Conservation (phyloP, 306 rosid species). For the Prunus fruticosa region DNA sequence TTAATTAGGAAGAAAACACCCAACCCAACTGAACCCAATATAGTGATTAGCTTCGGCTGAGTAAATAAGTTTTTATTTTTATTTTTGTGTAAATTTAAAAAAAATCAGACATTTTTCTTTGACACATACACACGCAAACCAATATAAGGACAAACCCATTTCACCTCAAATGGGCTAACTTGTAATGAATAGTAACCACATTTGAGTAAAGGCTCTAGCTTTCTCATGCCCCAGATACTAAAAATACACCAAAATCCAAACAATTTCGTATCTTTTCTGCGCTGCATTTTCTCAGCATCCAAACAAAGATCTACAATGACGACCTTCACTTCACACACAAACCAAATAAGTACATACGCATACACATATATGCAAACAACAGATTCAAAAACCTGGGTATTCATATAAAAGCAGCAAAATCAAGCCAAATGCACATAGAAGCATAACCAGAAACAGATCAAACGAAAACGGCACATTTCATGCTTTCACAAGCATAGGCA, state of each 20-base stretch:
- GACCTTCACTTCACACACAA: neutral
- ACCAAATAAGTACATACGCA: neutral
- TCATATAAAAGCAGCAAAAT: neutral
- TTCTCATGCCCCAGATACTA: neutral
- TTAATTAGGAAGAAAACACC: neutral
- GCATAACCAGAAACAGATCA: constrained; percentile 2
- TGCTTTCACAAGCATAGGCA: neutral
- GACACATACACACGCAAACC: neutral
- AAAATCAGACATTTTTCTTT: neutral
- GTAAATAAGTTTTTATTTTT: neutral
- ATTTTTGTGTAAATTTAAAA: too few species aligned
- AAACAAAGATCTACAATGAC: constrained; percentile 20
- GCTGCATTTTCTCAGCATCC: constrained; percentile 20
- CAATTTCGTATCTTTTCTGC: neutral
- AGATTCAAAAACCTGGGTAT: neutral
- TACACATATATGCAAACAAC: neutral
- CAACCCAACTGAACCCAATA: neutral
- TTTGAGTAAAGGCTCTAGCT: neutral
- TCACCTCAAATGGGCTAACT: constrained; percentile 1
- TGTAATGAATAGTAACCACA: neutral
- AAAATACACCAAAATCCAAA: neutral
- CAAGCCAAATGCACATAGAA: neutral
- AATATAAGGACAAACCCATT: neutral
- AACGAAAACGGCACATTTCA: constrained; percentile 19
- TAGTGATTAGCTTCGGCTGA: neutral